These are phyloP conservation scores for Pythium insidiosum DNA, from an alignment of 352 stramenopile species.

Conservation along the genomic window DNA sequence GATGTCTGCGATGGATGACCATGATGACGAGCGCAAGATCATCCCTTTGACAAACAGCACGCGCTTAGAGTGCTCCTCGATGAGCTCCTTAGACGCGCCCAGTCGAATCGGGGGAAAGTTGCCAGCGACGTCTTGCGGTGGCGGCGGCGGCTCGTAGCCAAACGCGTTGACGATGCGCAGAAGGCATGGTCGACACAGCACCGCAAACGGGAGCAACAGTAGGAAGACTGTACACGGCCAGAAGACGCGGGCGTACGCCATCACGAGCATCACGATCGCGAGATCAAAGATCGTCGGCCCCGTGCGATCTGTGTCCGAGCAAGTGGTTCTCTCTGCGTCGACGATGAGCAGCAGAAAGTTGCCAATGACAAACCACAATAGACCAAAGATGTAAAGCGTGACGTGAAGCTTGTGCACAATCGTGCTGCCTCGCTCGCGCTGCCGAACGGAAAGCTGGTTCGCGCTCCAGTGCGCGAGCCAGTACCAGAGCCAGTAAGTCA, in stretches of 20 bases:
- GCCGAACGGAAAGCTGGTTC: not conserved
- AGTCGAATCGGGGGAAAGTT: no score
- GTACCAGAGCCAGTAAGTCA: conserved; percentile 18
- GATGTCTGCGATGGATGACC: no score
- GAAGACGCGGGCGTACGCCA: conserved; percentile 16
- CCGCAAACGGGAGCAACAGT: conserved; percentile 7
- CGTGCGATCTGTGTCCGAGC: not conserved
- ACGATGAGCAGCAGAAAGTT: conserved; percentile 15
- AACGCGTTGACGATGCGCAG: conserved; percentile 5
- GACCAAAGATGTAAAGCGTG: conserved; percentile 13
- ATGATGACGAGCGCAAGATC: not conserved
- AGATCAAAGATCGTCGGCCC: conserved; percentile 9
- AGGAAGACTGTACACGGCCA: conserved; percentile 16
- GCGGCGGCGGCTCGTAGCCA: no score
- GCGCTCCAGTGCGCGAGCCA: conserved; percentile 16
- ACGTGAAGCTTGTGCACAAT: conserved; percentile 9
- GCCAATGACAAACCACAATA: conserved; percentile 16
- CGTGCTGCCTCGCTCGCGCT: conserved; percentile 5
- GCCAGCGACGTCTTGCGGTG: no score
- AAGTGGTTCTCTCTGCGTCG: conserved; percentile 9
- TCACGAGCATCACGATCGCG: conserved; percentile 4
- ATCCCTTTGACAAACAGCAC: conserved; percentile 6
- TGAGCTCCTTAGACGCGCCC: conserved; percentile 9
- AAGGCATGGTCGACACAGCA: conserved; percentile 13
- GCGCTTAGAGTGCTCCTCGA: conserved; percentile 7